Evolutionary conservation across 116 monocot genomes (phyloP).

Genomic region (Trichopus zeylanicus): DNA sequence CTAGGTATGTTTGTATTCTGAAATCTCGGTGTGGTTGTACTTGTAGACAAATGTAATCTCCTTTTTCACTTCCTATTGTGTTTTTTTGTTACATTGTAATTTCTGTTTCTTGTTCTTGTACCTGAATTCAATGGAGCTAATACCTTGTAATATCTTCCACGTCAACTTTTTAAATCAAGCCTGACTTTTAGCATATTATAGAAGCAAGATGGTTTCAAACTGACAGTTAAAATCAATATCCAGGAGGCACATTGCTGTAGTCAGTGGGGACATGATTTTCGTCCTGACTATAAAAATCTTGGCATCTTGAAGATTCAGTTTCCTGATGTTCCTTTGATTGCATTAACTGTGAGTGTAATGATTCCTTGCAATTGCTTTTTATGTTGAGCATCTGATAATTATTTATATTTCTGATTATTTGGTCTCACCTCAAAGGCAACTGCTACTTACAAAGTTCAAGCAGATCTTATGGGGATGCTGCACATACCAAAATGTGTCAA

Average conservation of each 20-base stretch:
- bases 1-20: no score
- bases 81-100: no score
- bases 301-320: constrained; percentile 98
- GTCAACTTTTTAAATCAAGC: no score
- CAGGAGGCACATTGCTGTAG: constrained; percentile 99
- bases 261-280: constrained; percentile 99
- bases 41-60: no score
- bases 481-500: constrained; percentile 89
- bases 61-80: no score
- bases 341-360: constrained; percentile 75
- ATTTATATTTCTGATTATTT: neutral
- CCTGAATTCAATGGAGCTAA: neutral
- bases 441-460: constrained; percentile 89
- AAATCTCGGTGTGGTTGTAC: no score
- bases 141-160: neutral
- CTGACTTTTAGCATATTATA: neutral
- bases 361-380: neutral
- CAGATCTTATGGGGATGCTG: constrained; percentile 95
- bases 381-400: neutral
- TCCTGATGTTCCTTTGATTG: constrained; percentile 83
- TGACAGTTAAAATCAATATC: constrained; percentile 3
- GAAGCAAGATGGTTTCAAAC: neutral
- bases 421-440: constrained; percentile 64
- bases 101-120: no score
- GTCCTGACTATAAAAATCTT: constrained; percentile 99